These are phyloP conservation scores for Botrytis medusae DNA, from an alignment of 2,329 filamentous ascomycete species.

Conservation along the genomic window DNA sequence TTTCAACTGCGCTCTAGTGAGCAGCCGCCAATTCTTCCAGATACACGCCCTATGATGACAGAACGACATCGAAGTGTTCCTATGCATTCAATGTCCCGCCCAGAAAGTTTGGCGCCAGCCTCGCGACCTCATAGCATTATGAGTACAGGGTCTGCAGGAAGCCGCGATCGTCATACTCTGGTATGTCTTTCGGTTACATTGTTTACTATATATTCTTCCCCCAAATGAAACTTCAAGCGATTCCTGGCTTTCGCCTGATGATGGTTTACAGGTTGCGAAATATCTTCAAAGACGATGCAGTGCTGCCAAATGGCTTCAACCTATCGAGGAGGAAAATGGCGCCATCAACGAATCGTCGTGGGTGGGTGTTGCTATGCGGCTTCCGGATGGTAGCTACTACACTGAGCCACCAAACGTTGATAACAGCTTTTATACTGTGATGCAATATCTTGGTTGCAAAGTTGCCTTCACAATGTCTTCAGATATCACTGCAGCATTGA, in stretches of 20 bases:
- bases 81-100: background rate
- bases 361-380: conserved; percentile 27
- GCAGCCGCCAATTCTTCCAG: background rate
- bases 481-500: conserved; percentile 45
- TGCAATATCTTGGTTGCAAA: conserved; percentile 33
- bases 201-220: background rate
- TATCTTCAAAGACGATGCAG: conserved; percentile 26
- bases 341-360: conserved; percentile 22
- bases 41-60: conserved; percentile 22
- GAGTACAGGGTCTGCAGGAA: conserved; percentile 24
- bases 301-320: conserved; percentile 27
- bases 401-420: conserved; percentile 26
- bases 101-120: conserved; percentile 8
- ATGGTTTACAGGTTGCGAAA: conserved; percentile 25
- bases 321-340: conserved; percentile 24
- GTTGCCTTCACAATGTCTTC: conserved; percentile 50
- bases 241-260: background rate
- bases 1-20: conserved; percentile 13
- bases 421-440: conserved; percentile 20
- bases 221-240: background rate
- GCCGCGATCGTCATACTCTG: conserved; percentile 24
- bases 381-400: conserved; percentile 27
- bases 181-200: conserved; percentile 20
- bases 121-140: conserved; percentile 23
- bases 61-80: conserved; percentile 22